These are phyloP conservation scores for Talaromyces liani DNA, from an alignment of 495 filamentous ascomycete genomes.

Conservation along the genomic window DNA sequence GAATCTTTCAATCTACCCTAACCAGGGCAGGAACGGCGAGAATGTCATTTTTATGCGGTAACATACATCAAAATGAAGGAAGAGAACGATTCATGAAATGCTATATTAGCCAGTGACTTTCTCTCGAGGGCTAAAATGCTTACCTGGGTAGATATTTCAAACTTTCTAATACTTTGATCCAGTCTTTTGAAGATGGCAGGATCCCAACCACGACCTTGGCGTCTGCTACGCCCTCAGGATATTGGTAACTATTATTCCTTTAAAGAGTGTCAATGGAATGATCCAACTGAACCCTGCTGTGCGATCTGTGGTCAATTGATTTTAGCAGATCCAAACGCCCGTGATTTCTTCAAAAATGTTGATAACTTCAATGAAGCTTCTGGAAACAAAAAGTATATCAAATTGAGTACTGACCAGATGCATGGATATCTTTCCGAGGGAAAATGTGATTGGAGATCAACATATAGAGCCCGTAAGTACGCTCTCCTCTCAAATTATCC, in stretches of 20 bases:
- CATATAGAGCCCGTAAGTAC: not conserved
- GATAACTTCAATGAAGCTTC: not conserved
- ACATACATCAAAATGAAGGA: not conserved
- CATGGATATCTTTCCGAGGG: not conserved
- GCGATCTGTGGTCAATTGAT: not conserved
- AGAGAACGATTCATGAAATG: not conserved
- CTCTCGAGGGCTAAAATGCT: not conserved
- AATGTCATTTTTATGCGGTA: not conserved
- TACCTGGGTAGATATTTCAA: not conserved
- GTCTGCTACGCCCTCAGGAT: not conserved
- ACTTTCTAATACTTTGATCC: not conserved
- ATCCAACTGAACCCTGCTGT: not conserved
- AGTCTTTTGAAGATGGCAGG: not conserved
- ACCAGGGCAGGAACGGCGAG: not conserved
- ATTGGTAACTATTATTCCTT: not conserved
- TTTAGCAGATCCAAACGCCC: not conserved
- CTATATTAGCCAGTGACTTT: not conserved
- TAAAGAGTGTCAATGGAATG: not conserved
- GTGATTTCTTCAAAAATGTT: not conserved
- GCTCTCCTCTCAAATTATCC: not conserved
- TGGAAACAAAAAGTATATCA: not conserved
- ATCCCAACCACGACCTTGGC: not conserved
- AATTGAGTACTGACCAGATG: not conserved
- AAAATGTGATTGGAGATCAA: not conserved
- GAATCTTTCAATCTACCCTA: not conserved